phyloP scores from a whole-genome alignment of 2,329 filamentous ascomycete species.

The Scorias spongiosa region DNA sequence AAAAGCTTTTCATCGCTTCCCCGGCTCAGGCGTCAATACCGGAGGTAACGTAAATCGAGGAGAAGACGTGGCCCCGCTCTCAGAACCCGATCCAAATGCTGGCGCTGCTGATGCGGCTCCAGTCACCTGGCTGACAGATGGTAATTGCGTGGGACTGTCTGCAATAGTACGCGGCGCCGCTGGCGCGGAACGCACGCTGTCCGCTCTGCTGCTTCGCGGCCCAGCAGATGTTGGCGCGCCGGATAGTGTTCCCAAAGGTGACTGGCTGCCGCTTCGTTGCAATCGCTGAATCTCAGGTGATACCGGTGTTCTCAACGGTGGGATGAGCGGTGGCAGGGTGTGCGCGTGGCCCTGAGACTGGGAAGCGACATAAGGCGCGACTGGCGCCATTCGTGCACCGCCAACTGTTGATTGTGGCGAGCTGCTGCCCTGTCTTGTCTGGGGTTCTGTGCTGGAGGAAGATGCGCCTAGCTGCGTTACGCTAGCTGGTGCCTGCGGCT shows the following conservation, averaged over 20 bases:
- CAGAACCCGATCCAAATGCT: too few species aligned
- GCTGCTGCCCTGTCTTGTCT: conserved; percentile 11
- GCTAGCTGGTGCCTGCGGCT: not conserved
- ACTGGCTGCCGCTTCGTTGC: not conserved
- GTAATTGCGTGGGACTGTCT: conserved; percentile 6
- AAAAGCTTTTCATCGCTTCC: conserved; percentile 1
- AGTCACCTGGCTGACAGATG: conserved; percentile 14
- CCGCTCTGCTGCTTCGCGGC: conserved; percentile 12
- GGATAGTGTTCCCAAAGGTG: not conserved
- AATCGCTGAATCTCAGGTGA: not conserved
- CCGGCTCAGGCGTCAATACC: conserved; percentile 14
- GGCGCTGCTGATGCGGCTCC: conserved; percentile 5
- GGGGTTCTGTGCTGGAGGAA: conserved; percentile 3
- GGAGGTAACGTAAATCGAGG: conserved; percentile 16
- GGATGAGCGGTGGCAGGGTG: conserved; percentile 18
- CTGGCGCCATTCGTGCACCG: not conserved
- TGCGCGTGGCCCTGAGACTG: conserved; percentile 19
- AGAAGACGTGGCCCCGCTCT: not conserved
- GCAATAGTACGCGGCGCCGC: conserved; percentile 1
- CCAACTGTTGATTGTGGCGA: conserved; percentile 10
- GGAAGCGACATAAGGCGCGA: not conserved
- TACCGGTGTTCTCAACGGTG: conserved; percentile 3
- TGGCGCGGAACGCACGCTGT: conserved; percentile 17
- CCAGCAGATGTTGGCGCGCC: not conserved
- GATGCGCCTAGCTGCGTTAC: not conserved